These are phyloP conservation scores for Fusarium foetens DNA, from an alignment of 2,329 filamentous ascomycete genomes.

Conservation along the genomic window DNA sequence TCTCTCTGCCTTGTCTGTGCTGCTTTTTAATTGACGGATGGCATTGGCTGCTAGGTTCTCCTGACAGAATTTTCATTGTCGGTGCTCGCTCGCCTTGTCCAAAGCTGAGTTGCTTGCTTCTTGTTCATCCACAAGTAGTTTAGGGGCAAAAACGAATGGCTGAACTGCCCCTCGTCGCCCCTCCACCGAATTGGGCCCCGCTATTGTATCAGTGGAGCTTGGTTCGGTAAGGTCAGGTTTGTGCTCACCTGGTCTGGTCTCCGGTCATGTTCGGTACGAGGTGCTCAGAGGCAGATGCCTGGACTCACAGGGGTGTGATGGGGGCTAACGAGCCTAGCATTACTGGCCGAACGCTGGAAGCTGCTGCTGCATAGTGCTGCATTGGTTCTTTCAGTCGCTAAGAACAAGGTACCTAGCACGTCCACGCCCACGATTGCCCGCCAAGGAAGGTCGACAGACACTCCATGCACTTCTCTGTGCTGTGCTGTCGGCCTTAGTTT, in stretches of 20 bases:
- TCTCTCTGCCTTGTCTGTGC: constrained; percentile 18
- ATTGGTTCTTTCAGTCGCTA: constrained; percentile 25
- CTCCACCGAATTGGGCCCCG: constrained; percentile 43
- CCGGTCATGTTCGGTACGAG: constrained; percentile 9
- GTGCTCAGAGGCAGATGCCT: constrained; percentile 18
- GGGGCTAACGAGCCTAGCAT: constrained; percentile 22
- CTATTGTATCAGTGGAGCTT: constrained; percentile 38
- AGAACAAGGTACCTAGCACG: neutral
- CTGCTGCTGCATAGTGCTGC: constrained; percentile 37
- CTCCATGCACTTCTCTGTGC: constrained; percentile 7
- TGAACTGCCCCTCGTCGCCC: constrained; percentile 37
- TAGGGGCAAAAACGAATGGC: constrained; percentile 23
- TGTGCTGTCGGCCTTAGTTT: neutral
- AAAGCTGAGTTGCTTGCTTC: constrained; percentile 34
- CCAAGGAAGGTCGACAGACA: constrained; percentile 29
- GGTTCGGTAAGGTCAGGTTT: constrained; percentile 6
- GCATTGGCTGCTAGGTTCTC: constrained; percentile 42
- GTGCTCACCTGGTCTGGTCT: constrained; percentile 28
- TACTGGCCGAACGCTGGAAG: constrained; percentile 29
- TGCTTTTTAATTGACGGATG: constrained; percentile 40
- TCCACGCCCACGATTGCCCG: constrained; percentile 6
- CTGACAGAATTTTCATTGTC: constrained; percentile 49
- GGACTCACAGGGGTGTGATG: constrained; percentile 27
- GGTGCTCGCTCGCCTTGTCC: constrained; percentile 38
- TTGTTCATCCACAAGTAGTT: constrained; percentile 36